phyloP scores from a whole-genome alignment of 176 grass and related monocot species.

The Carex pumila region DNA sequence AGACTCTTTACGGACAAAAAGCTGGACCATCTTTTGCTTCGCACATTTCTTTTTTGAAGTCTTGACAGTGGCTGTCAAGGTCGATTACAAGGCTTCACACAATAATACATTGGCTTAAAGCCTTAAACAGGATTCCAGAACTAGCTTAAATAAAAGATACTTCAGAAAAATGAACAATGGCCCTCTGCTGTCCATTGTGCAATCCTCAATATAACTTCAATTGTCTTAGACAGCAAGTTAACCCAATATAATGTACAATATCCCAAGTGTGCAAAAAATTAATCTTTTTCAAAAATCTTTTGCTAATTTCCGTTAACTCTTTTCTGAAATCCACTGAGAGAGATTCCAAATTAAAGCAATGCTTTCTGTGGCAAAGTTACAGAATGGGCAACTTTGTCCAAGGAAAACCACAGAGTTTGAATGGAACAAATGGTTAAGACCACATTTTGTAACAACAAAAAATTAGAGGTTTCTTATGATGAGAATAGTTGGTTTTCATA shows the following conservation, averaged over 20 bases:
- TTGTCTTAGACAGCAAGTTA: background rate
- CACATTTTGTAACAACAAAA: background rate
- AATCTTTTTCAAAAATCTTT: background rate
- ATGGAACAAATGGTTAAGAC: background rate
- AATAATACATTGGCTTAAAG: background rate
- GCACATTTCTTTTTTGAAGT: background rate
- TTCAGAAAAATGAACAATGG: background rate
- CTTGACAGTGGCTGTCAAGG: too few relatives aligned
- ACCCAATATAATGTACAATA: background rate
- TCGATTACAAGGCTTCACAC: background rate
- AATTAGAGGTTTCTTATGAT: background rate
- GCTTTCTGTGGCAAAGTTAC: background rate
- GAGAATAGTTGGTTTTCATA: background rate
- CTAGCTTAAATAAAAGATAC: background rate
- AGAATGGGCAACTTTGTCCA: background rate
- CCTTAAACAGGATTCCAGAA: background rate
- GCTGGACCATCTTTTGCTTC: background rate
- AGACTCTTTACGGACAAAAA: background rate
- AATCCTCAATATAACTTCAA: background rate
- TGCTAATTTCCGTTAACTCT: background rate
- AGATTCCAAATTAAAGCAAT: background rate
- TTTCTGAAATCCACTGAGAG: too few relatives aligned
- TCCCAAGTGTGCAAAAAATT: too few relatives aligned
- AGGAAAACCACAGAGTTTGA: background rate
- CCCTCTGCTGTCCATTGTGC: background rate